A percentile compares a stretch with the other conserved stretches of the same genome.
phyloP scores from a whole-genome alignment of 306 rosid species.

The Trifolium subterraneum region DNA sequence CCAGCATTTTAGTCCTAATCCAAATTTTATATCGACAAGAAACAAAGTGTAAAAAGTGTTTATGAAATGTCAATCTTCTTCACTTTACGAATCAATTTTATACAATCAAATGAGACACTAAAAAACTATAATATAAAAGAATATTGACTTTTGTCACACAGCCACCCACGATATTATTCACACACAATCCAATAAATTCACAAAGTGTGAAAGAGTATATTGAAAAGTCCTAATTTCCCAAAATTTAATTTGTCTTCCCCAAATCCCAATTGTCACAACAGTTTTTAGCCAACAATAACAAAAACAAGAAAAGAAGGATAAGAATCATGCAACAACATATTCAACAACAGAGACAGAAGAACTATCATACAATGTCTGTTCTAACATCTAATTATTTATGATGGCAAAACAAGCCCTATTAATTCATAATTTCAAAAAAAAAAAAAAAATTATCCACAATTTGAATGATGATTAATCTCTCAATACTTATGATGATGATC shows the following conservation, averaged over 20 bases:
- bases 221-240: background rate
- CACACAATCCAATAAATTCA: too few species aligned
- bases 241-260: background rate
- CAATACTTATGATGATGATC: conserved; percentile 37
- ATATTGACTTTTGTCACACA: too few species aligned
- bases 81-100: background rate
- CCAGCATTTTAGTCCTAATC: background rate
- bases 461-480: background rate
- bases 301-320: background rate
- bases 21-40: too few species aligned
- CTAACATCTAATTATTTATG: background rate
- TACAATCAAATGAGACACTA: too few species aligned
- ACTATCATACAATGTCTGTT: background rate
- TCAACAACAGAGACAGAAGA: background rate
- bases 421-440: too few species aligned
- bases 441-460: background rate
- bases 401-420: too few species aligned
- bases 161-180: too few species aligned
- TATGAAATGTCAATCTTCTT: background rate
- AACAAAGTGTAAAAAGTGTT: too few species aligned
- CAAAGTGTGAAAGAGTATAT: background rate
- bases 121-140: too few species aligned
- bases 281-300: background rate
- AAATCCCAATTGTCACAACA: background rate
- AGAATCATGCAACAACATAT: conserved; percentile 7